Evolutionary conservation across 352 stramenopile genomes (phyloP).

Genomic region (Halophytophthora polymorphica): DNA sequence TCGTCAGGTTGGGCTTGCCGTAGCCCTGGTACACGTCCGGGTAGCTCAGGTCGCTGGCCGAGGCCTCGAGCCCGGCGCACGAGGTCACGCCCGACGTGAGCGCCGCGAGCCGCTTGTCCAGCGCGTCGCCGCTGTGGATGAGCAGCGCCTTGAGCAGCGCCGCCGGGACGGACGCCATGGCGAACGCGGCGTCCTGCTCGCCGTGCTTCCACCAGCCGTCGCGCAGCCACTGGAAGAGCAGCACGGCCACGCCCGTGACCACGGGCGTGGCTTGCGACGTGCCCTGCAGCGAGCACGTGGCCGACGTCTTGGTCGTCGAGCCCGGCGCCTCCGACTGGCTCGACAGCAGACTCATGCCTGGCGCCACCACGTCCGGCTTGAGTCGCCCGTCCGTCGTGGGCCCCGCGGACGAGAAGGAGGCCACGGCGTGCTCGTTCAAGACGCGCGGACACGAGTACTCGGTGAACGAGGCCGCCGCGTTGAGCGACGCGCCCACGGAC

Average conservation of each 20-base stretch:
- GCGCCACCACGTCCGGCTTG: constrained; percentile 79
- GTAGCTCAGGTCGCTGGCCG: constrained; percentile 34
- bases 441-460: constrained; percentile 44
- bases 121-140: constrained; percentile 69
- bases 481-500: constrained; percentile 71
- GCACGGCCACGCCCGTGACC: constrained; percentile 66
- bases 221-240: constrained; percentile 86
- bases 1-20: constrained; percentile 64
- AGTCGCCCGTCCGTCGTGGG: constrained; percentile 64
- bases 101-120: constrained; percentile 46
- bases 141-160: constrained; percentile 83
- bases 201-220: constrained; percentile 80
- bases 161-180: constrained; percentile 50
- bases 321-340: constrained; percentile 51
- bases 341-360: constrained; percentile 67
- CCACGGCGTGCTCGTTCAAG: constrained; percentile 61
- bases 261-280: constrained; percentile 87
- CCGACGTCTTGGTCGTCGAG: constrained; percentile 36
- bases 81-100: constrained; percentile 41
- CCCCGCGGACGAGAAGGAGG: constrained; percentile 70
- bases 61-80: constrained; percentile 48
- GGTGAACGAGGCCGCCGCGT: constrained; percentile 46
- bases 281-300: constrained; percentile 51
- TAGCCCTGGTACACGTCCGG: constrained; percentile 78
- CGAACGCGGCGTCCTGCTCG: constrained; percentile 49